Evolutionary conservation across 139 green algal species (phyloP).

Genomic region (Chlamydomonas incerta): DNA sequence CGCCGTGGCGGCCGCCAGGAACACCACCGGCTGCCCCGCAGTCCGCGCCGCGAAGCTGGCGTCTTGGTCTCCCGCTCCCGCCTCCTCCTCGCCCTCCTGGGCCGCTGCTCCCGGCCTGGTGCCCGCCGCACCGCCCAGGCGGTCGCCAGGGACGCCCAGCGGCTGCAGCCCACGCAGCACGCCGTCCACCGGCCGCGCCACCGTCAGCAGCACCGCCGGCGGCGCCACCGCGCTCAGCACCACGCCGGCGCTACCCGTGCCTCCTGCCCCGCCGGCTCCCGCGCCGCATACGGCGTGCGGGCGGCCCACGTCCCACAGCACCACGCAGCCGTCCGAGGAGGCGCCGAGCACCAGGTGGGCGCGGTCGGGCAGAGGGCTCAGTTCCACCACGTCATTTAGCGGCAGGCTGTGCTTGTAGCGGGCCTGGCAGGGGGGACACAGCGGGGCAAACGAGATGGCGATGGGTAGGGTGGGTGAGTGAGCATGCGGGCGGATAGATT

Average conservation of each 20-base stretch:
- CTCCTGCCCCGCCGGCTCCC: neutral
- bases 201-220: neutral
- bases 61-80: no score
- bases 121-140: no score
- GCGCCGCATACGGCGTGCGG: neutral
- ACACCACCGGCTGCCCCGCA: neutral
- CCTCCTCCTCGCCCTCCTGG: neutral
- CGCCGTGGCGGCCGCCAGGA: neutral
- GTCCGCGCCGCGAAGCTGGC: neutral
- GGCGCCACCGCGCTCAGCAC: neutral
- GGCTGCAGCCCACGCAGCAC: conserved; percentile 30
- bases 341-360: conserved; percentile 10
- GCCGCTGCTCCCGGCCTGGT: no score
- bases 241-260: neutral
- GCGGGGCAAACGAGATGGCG: no score
- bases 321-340: conserved; percentile 22
- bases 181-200: neutral
- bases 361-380: neutral
- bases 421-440: neutral
- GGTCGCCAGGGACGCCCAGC: neutral
- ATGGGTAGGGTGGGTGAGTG: neutral
- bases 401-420: neutral
- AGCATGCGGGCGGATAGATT: no score
- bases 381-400: conserved; percentile 14
- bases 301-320: conserved; percentile 22